Evolutionary conservation across 2,329 filamentous ascomycete genomes (phyloP), one percentile per base, ranked within the genome.

Genomic region (Ceratocystis colombiana): DNA sequence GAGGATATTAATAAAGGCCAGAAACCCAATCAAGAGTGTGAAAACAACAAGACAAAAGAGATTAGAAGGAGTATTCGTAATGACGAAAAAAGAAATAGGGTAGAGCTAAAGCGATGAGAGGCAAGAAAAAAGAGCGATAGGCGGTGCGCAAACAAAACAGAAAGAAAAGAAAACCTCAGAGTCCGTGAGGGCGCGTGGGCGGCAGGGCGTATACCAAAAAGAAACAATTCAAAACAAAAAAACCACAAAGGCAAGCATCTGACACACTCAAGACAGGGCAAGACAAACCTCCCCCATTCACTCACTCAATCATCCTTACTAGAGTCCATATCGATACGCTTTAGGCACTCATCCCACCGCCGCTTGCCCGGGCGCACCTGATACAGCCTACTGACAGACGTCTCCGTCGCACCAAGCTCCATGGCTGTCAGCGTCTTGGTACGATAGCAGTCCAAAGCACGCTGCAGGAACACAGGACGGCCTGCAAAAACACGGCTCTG

Each of bases 381-480:
- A 73, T 92, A 95, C 76, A 96, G 91, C 65, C 90, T 87, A 28
- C 89, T 88, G 30, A 89, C 84, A 22, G 82, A 80, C 66, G 83
- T 82, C 69, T 95, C 90, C 72, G 90, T 87, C 72, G 89, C 88
- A 55, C 86, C 83, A 25, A 83, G 85, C 72, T 95, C 84, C 77
- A 96, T 92, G 66, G 88, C 88, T 70, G 83, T 87, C 70, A 88
- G 85, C 75, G 92, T 94, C 80, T 96, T 96, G 74, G 90, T 93
- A 71, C 93, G 88, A 75, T 96, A 96, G 69, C 89, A 90, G 75
- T 97, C 93, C 76, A 97, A 91, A 71, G 92, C 92, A 80, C 90
- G 86, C 75, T 96, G 93, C 72, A 96, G 79, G 75, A 96, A 96
- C 61, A 96, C 80, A 50, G 88, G 90, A 71, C 90, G 83, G 12